Base-by-base conservation (phyloP, 2,329 filamentous ascomycete species). In the Ceratocystis albifundus region DNA sequence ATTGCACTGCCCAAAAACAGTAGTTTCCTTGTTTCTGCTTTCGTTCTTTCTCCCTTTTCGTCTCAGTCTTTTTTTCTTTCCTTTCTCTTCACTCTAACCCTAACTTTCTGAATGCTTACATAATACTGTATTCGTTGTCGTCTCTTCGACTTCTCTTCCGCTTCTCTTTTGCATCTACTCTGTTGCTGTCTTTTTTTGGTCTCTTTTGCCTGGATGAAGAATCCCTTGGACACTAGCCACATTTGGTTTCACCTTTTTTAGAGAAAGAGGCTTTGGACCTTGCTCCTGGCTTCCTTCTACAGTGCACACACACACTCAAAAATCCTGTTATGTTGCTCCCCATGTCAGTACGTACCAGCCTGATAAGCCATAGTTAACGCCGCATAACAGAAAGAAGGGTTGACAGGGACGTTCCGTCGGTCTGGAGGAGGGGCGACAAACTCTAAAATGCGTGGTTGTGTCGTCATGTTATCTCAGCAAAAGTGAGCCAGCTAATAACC, bases 221-320 rank as follows among this genome's bases (percentile, higher is more conserved):
- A 59, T 59, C 53, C 25, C 53, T 32, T 32, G 12, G 28, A 17
- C 28, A 17, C 25, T 32, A 32, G 53, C 53, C 53, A 59, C 8
- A 59, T 59, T 32, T 59, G 17, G 53, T 59, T 59, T 59, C 53
- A 59, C 22, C 53, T 59, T 32, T 30, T 32, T 32, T 59, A 17
- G 28, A 30, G 25, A n/a, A n/a, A n/a, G 48, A 4, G 20, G n/a
- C 53, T 32, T 36, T 59, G 53, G 28, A 2, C 3, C 53, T n/a
- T 20, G 50, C 22, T 55, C 50, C 50, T 28, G n/a, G 53, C 53
- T 17, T 17, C 28, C 15, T 32, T 59, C 28, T 30, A 59, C 30
- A 59, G 53, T 20, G 28, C 28, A 59, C 28, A 17, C 53, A 32
- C 22, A 15, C n/a, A 1, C n/a, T n/a, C n/a, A n/a, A n/a, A 36